Percentiles rank a stretch among this genome's conserved stretches.
phyloP scores from a whole-genome alignment of 148 eudicot species.

The Chenopodium quinoa region DNA sequence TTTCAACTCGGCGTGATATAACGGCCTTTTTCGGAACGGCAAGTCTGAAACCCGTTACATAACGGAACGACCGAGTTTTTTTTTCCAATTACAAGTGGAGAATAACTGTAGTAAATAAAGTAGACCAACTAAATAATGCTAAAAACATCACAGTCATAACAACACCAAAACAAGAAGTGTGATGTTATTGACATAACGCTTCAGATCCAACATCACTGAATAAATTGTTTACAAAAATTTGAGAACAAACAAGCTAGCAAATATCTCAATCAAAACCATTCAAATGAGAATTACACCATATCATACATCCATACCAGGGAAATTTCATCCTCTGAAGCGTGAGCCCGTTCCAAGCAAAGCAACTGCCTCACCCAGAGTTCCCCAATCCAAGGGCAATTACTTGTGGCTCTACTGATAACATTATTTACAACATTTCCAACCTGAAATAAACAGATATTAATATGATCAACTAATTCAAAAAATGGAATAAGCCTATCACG shows the following conservation, averaged over 20 bases:
- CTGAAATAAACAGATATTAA: constrained; percentile 35
- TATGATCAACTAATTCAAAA: background rate
- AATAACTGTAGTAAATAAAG: background rate
- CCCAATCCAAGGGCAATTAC: constrained; percentile 91
- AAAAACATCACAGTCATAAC: background rate
- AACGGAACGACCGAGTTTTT: too few relatives aligned
- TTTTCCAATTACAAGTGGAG: background rate
- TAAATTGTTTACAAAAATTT: background rate
- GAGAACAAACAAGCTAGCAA: background rate
- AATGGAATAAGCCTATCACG: constrained; percentile 13
- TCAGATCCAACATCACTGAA: constrained; percentile 1
- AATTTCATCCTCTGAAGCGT: constrained; percentile 71
- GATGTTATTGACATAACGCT: background rate
- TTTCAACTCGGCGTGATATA: too few relatives aligned
- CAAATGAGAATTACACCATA: constrained; percentile 5
- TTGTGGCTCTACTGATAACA: constrained; percentile 63
- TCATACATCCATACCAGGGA: constrained; percentile 47
- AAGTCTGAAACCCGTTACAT: too few relatives aligned
- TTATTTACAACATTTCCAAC: constrained; percentile 52
- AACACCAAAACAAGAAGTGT: constrained; percentile 1
- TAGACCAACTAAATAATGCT: background rate
- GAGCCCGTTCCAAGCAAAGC: constrained; percentile 78
- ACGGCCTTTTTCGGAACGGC: too few relatives aligned
- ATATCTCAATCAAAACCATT: background rate
- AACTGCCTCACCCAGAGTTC: constrained; percentile 86